Evolutionary conservation across 805 yeast species (phyloP).

Genomic region (Wickerhamiella cacticola): DNA sequence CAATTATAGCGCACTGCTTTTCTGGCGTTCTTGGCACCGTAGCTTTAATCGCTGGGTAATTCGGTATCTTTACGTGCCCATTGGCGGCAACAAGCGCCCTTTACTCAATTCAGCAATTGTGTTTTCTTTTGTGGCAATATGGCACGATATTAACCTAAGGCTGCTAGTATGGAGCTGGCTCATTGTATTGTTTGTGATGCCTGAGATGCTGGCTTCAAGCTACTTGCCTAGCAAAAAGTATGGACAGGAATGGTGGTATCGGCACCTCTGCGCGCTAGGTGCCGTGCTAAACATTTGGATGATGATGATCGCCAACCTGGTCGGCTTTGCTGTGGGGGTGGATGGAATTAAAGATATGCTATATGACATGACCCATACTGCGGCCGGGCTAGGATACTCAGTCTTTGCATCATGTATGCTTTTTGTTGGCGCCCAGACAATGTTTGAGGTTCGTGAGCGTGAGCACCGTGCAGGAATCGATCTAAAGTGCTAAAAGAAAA

Average conservation of each 20-base stretch:
- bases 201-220: constrained; percentile 59
- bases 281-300: constrained; percentile 87
- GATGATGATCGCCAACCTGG: constrained; percentile 94
- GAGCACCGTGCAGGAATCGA: constrained; percentile 77
- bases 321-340: constrained; percentile 86
- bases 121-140: constrained; percentile 87
- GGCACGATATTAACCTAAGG: constrained; percentile 94
- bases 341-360: constrained; percentile 68
- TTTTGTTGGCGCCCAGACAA: constrained; percentile 78
- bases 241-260: constrained; percentile 49
- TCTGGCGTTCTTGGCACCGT: constrained; percentile 99
- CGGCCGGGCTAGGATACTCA: constrained; percentile 43
- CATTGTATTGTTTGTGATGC: constrained; percentile 71
- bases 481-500: constrained; percentile 52
- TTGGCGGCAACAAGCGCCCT: constrained; percentile 71
- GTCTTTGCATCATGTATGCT: constrained; percentile 58
- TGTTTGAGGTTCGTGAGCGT: constrained; percentile 83
- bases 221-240: constrained; percentile 31
- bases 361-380: constrained; percentile 58
- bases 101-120: constrained; percentile 69
- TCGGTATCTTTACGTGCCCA: constrained; percentile 78
- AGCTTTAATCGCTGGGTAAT: constrained; percentile 83
- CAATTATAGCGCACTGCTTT: constrained; percentile 84
- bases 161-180: constrained; percentile 94
- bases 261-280: constrained; percentile 75